These are phyloP conservation scores for Fragaria vesca DNA, from an alignment of 306 rosid genomes.

Conservation along the genomic window DNA sequence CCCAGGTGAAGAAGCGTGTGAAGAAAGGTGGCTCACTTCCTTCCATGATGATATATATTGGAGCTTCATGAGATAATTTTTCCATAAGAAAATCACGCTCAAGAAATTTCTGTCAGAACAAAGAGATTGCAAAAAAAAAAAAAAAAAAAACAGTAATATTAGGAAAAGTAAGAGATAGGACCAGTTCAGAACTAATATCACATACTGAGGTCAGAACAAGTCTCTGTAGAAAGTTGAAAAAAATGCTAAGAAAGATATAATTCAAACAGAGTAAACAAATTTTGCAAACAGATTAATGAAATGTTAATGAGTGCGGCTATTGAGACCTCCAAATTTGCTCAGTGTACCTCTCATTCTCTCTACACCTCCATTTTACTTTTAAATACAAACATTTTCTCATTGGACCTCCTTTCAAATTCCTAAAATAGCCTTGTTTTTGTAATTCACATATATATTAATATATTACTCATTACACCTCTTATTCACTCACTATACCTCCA, in stretches of 20 bases:
- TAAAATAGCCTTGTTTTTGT: too few species aligned
- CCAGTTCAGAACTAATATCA: neutral
- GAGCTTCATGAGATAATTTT: slow-evolving; percentile 65
- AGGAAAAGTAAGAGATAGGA: slow-evolving; percentile 24
- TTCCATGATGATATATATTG: slow-evolving; percentile 77
- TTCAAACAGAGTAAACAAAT: neutral
- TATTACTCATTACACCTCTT: too few species aligned
- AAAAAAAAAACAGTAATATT: slow-evolving; percentile 5
- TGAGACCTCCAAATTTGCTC: too few species aligned
- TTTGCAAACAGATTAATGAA: neutral
- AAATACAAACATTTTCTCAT: too few species aligned
- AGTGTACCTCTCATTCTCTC: too few species aligned
- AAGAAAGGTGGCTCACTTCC: slow-evolving; percentile 94
- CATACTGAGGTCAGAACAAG: slow-evolving; percentile 1
- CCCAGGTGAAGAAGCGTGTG: slow-evolving; percentile 97
- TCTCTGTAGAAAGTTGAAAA: neutral
- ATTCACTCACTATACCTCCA: too few species aligned
- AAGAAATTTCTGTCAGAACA: slow-evolving; percentile 72
- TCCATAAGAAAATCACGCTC: slow-evolving; percentile 84
- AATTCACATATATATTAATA: too few species aligned
- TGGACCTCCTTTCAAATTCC: too few species aligned
- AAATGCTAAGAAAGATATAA: neutral
- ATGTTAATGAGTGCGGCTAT: neutral
- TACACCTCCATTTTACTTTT: too few species aligned
- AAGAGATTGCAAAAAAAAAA: neutral